Base-by-base conservation (phyloP, 148 eudicot genomes). In the Amaranthus hypochondriacus region DNA sequence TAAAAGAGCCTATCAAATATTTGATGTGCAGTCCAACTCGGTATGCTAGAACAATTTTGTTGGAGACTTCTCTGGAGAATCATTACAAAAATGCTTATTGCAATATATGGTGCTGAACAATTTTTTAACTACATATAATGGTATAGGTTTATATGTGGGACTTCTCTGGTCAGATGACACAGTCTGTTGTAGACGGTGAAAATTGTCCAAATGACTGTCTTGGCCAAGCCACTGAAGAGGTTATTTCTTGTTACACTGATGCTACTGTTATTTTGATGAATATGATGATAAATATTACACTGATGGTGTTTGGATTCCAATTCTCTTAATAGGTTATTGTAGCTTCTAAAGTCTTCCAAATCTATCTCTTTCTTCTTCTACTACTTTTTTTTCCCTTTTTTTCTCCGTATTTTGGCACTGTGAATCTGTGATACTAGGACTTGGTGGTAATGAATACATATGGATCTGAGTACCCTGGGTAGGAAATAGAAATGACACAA, bases 81-180 rank as follows among this genome's bases (percentile, higher is more conserved):
- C 39, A 0, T 28, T 28, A 28, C 39, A 28, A 28, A 28, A 28
- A 28, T 28, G 39, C 39, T 28, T 28, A 28, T 28, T 28, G 39
- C 39, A 28, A 28, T 0, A 28, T 65, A 13, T 49, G 44, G 5
- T 54, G 71, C 56, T 76, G 48, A 75, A 55, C 52, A 13, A 49
- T 50, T 55, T 55, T 74, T 68, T 80, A 49, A 73, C 58, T 69
- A 52, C 66, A 42, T 39, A 71, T 11, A 67, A 46, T 87, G 66
- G 74, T 21, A 68, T 85, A 90, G 98, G 78, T 86, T 65, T 76
- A 76, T 71, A 84, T 93, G 42, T 89, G 93, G 94, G 96, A 93
- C 80, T 89, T 86, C 83, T 90, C 94, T 60, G 94, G 94, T 62
- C 89, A 86, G 80, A 86, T 83, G 74, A 75, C 81, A 70, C 83